phyloP scores from a whole-genome alignment of 495 filamentous ascomycete species.

The Xylaria venustula region DNA sequence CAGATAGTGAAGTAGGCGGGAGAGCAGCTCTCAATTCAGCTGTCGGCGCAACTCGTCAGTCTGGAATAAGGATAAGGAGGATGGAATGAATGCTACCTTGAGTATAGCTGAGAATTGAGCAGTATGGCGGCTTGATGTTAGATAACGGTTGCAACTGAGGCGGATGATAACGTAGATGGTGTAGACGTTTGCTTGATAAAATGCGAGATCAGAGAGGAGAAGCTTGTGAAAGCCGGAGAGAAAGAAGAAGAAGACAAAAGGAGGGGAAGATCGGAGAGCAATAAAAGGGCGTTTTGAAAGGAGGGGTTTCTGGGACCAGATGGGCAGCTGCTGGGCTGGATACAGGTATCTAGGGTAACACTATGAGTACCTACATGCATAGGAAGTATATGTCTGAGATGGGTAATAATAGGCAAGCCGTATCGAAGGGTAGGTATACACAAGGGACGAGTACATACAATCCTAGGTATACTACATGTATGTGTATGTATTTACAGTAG shows the following conservation, averaged over 20 bases:
- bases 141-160: not conserved
- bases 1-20: constrained; percentile 11
- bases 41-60: not conserved
- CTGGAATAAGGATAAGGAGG: not conserved
- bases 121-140: not conserved
- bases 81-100: not conserved
- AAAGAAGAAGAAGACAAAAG: constrained; percentile 18
- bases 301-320: constrained; percentile 18
- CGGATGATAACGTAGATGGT: not conserved
- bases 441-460: too few relatives aligned
- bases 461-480: too few relatives aligned
- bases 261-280: constrained; percentile 23
- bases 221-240: constrained; percentile 28
- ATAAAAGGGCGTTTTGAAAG: constrained; percentile 24
- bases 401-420: too few relatives aligned
- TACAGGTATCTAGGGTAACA: not conserved
- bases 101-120: not conserved
- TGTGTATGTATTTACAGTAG: too few relatives aligned
- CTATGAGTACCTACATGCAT: not conserved
- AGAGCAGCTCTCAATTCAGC: not conserved
- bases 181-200: not conserved
- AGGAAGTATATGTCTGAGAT: too few relatives aligned
- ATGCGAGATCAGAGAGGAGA: constrained; percentile 15
- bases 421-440: too few relatives aligned
- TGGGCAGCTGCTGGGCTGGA: not conserved